Base-by-base conservation (phyloP, 2,329 filamentous ascomycete species). In the Macrophomina pseudophaseolina region DNA sequence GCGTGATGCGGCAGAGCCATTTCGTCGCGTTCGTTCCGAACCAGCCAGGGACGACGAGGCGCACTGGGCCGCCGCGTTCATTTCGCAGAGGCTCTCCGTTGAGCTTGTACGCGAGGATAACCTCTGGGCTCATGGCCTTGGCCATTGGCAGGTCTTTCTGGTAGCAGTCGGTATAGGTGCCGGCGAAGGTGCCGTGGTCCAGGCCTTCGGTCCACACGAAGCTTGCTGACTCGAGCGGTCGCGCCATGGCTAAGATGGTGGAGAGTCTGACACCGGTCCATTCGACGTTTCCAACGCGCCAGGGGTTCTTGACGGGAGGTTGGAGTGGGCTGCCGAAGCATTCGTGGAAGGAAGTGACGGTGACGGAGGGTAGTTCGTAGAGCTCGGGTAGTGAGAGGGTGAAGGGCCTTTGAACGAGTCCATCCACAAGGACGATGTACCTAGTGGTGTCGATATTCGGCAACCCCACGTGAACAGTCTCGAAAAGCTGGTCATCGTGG, bases 391-490 rank as follows among this genome's bases (percentile, higher is more conserved):
- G 71, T 11, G 69, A 73, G 5, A 78, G 59, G 5, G 70, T 65
- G 64, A 75, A 74, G 0, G 75, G 74, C 1, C 64, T 58, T 8
- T 71, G 51, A 1, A 79, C 75, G 2, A 78, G 69, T 3, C 77
- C 78, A 58, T 75, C 72, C 16, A 79, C 65, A 0, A 74, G 68
- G 2, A 79, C 71, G 4, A 68, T 66, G 72, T 74, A 79, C n/a
- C 68, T 70, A 0, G 69, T 23, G 7, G 69, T 30, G 28, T 77
- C 71, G 14, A 79, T 69, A 2, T 73, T 69, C 3, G 76, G 73
- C 7, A 69, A 69, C 3, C 76, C 76, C 73, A 79, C 76, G 66
- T 79, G 77, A 12, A 77, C 74, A 1, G 76, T 78, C 48, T 78
- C 75, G 65, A 79, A 79, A 5, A 79, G 72, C 5, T 71, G 64